Evolutionary conservation across 164 flowering plant species (phyloP).

Genomic region (Nymphaea thermarum): DNA sequence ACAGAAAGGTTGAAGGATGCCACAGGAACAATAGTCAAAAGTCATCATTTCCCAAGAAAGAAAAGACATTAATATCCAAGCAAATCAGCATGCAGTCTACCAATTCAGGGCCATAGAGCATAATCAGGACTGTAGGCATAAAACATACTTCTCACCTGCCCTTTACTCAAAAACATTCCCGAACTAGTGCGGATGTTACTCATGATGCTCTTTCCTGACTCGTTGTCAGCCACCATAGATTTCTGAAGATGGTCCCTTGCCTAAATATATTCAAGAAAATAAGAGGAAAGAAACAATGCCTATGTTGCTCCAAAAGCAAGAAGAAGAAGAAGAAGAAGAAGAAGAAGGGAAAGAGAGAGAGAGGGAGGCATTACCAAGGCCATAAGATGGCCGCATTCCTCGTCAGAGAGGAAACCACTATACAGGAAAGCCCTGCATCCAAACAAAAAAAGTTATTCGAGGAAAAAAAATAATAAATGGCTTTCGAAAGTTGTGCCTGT

Average conservation of each 20-base stretch:
- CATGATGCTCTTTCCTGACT: slow-evolving; percentile 2
- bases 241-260: slow-evolving; percentile 10
- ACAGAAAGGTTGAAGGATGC: too few species aligned
- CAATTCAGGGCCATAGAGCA: too few species aligned
- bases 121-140: too few species aligned
- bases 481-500: background rate
- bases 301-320: background rate
- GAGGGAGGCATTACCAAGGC: slow-evolving; percentile 38
- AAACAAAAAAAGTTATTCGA: background rate
- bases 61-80: too few species aligned
- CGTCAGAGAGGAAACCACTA: slow-evolving; percentile 52
- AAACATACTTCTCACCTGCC: slow-evolving; percentile 11
- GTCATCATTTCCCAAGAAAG: too few species aligned
- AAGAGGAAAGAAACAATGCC: background rate
- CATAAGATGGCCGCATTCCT: slow-evolving; percentile 71
- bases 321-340: background rate
- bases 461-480: background rate
- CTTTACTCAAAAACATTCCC: slow-evolving; percentile 9
- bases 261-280: slow-evolving; percentile 12
- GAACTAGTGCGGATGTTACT: slow-evolving; percentile 8
- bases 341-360: background rate
- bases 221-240: slow-evolving; percentile 2
- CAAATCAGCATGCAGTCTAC: too few species aligned
- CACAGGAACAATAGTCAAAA: too few species aligned
- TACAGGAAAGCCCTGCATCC: slow-evolving; percentile 64